Conservation (phyloP, 306 rosid genomes). For the Fagus sylvatica region DNA sequence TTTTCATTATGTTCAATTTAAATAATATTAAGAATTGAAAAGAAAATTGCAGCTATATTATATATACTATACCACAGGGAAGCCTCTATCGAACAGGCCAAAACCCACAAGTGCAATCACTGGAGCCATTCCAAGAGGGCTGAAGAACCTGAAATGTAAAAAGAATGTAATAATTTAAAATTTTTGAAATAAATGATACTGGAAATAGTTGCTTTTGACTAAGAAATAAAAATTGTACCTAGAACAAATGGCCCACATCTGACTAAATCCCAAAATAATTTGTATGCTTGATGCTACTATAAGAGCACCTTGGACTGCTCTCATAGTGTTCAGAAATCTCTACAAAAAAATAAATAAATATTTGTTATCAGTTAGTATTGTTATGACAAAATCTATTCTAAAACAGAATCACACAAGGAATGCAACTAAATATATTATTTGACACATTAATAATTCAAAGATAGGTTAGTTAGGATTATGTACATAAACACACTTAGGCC, state of each 20-base stretch:
- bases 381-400: not conserved
- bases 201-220: conserved; percentile 2
- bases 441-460: no score
- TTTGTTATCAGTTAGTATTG: not conserved
- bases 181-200: not conserved
- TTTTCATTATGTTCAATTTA: not conserved
- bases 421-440: not conserved
- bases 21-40: conserved; percentile 1
- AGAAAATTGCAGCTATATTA: not conserved
- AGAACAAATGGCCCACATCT: conserved; percentile 95
- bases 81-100: conserved; percentile 95
- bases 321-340: conserved; percentile 91
- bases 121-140: conserved; percentile 99
- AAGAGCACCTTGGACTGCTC: conserved; percentile 93
- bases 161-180: conserved; percentile 6
- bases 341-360: conserved; percentile 26
- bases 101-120: conserved; percentile 93
- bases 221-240: conserved; percentile 46
- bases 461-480: no score
- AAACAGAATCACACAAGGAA: not conserved
- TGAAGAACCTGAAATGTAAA: conserved; percentile 70
- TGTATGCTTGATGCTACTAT: conserved; percentile 93
- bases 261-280: conserved; percentile 92
- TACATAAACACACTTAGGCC: no score
- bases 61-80: conserved; percentile 78